phyloP scores from a whole-genome alignment of 2,329 filamentous ascomycete genomes.

The Fusarium piperis region DNA sequence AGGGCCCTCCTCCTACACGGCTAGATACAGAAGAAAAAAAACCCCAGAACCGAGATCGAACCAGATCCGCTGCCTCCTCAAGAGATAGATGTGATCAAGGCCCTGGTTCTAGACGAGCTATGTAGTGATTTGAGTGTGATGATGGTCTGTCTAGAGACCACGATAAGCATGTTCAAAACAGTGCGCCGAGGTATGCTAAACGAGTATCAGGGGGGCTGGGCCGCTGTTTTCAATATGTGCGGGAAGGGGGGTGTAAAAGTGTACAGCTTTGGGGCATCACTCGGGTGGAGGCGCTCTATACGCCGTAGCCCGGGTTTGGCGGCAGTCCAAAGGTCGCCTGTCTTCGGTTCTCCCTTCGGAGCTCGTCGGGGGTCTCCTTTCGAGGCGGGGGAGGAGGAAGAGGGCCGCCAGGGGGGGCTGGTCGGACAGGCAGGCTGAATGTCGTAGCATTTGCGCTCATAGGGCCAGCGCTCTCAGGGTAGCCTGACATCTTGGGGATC shows the following conservation, averaged over 20 bases:
- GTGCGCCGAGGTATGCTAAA: conserved; percentile 49
- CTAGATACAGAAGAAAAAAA: conserved; percentile 29
- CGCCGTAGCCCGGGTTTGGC: conserved; percentile 53
- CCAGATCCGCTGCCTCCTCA: conserved; percentile 26
- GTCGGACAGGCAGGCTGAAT: conserved; percentile 72
- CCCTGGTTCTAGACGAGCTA: conserved; percentile 30
- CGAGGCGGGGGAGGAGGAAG: conserved; percentile 68
- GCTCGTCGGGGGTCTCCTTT: conserved; percentile 65
- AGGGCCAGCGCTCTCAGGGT: conserved; percentile 51
- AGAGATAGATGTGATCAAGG: conserved; percentile 14
- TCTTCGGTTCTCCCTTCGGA: conserved; percentile 61
- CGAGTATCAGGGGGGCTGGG: conserved; percentile 33
- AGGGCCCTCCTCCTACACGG: conserved; percentile 29
- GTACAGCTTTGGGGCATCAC: conserved; percentile 23
- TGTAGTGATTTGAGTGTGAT: conserved; percentile 32
- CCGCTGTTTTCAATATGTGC: conserved; percentile 32
- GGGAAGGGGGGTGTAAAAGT: conserved; percentile 16
- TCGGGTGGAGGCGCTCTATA: conserved; percentile 33
- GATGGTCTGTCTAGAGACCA: conserved; percentile 39
- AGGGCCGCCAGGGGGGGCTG: conserved; percentile 67
- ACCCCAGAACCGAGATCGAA: conserved; percentile 28
- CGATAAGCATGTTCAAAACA: conserved; percentile 38
- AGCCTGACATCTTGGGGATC: conserved; percentile 57
- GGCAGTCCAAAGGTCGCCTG: conserved; percentile 64
- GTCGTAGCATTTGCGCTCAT: conserved; percentile 59